phyloP scores from a whole-genome alignment of 2,329 filamentous ascomycete species.

The Microdochium bolleyi region DNA sequence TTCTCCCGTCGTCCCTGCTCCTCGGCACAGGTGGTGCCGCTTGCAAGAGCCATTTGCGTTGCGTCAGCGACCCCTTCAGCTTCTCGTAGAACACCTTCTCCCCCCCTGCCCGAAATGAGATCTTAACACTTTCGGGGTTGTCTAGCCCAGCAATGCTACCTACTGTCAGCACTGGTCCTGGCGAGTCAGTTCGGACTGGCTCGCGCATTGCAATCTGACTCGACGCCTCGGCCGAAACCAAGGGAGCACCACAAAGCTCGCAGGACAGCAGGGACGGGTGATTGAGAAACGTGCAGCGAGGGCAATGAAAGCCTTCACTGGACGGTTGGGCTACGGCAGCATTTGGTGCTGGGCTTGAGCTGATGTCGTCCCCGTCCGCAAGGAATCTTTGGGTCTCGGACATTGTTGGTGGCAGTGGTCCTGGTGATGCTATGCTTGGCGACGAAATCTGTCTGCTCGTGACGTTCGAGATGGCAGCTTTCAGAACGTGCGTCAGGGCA shows the following conservation, averaged over 20 bases:
- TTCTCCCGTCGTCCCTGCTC: conserved; percentile 27
- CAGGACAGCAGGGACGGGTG: conserved; percentile 80
- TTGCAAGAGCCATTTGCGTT: conserved; percentile 91
- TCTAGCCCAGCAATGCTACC: conserved; percentile 35
- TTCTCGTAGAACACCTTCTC: conserved; percentile 87
- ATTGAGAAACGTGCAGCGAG: conserved; percentile 88
- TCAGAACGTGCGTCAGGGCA: conserved; percentile 71
- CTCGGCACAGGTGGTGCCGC: conserved; percentile 81
- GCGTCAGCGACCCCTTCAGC: conserved; percentile 78
- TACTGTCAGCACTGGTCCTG: conserved; percentile 57
- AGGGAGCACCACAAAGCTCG: conserved; percentile 80
- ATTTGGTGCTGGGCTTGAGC: neutral
- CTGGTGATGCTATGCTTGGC: conserved; percentile 3
- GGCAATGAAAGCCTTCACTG: conserved; percentile 50
- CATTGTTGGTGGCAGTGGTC: conserved; percentile 1
- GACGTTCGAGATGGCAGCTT: conserved; percentile 74
- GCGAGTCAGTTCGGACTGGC: conserved; percentile 60
- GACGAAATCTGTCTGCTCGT: conserved; percentile 34
- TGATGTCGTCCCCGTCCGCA: neutral
- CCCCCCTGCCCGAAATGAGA: conserved; percentile 85
- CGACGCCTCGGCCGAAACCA: conserved; percentile 45
- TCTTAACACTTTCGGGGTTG: conserved; percentile 69
- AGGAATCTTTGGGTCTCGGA: neutral
- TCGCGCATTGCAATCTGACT: conserved; percentile 19
- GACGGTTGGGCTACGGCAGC: neutral